phyloP scores from a whole-genome alignment of 495 filamentous ascomycete species.

The Penicillium longicatenatum region DNA sequence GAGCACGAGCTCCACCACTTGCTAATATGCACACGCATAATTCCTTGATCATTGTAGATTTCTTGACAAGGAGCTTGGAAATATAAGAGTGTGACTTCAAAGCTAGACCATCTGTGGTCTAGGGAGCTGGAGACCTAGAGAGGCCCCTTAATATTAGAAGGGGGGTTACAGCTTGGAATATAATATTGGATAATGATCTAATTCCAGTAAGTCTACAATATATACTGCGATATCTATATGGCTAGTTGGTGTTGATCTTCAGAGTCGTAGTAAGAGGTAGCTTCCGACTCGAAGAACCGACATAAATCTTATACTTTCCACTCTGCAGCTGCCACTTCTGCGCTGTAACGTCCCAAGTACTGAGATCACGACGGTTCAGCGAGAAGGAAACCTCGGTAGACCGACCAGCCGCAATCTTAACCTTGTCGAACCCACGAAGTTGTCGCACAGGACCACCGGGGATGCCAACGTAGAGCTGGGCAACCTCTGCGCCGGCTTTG shows the following conservation, averaged over 20 bases:
- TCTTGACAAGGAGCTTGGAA: too few species aligned
- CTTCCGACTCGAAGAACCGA: slow-evolving; percentile 28
- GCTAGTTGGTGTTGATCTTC: slow-evolving; percentile 5
- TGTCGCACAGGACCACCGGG: slow-evolving; percentile 54
- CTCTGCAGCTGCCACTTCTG: slow-evolving; percentile 60
- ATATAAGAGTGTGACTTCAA: too few species aligned
- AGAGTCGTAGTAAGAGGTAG: slow-evolving; percentile 22
- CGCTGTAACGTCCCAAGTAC: slow-evolving; percentile 62
- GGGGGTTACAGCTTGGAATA: too few species aligned
- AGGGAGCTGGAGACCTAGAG: too few species aligned
- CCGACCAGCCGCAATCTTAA: slow-evolving; percentile 40
- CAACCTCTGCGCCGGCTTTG: slow-evolving; percentile 54
- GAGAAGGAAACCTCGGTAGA: slow-evolving; percentile 52
- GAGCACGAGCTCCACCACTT: too few species aligned
- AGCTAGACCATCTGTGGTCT: too few species aligned
- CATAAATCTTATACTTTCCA: slow-evolving; percentile 24
- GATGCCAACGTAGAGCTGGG: slow-evolving; percentile 55
- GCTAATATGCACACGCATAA: too few species aligned
- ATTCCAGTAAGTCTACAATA: too few species aligned
- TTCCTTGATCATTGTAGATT: too few species aligned
- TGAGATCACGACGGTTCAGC: slow-evolving; percentile 64
- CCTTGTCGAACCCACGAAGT: slow-evolving; percentile 69
- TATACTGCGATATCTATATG: background rate
- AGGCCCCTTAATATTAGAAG: too few species aligned
- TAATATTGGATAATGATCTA: too few species aligned